Base-by-base conservation (phyloP, 306 rosid species). In the Vachellia pachyceras region DNA sequence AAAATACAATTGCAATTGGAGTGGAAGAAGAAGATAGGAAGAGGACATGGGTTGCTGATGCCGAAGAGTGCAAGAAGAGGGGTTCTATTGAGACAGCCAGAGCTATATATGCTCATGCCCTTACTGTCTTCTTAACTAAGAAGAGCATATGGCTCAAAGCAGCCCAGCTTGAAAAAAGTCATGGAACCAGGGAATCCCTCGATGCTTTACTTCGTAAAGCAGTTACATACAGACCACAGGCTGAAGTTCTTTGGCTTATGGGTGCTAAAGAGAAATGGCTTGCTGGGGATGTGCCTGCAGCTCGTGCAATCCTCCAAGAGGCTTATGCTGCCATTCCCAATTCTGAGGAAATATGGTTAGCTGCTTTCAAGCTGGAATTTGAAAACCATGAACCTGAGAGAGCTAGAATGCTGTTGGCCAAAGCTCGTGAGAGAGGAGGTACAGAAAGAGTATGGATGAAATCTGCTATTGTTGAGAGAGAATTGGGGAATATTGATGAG, bases 191-290 rank as follows among this genome's bases (percentile, higher is more conserved):
- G 86, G 98, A 92, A 81, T 92, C 98, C 66, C 94, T 94, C 47
- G 98, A 94, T 80, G 91, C 95, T 65, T 87, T 94, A 60, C 97
- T 90, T 77, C 90, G 92, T 35, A 94, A 88, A 85, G 98, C 95
- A 0, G 98, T 94, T 77, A 89, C 91, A 5, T 94, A 94, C 73
- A 77, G 95, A 60, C 98, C 98, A 15, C 98, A 94, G 86, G 98
- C 98, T 75, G 97, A 94, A 84, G 98, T 94, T 71, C 83, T 94
- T 61, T 94, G 98, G 98, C 98, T 94, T 82, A 94, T 94, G 98
- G 97, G 97, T 77, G 98, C 98, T 23, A 94, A 92, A 87, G 98
- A 94, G 90, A 94, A 94, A 84, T 94, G 98, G 98, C 97, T 92
- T 80, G 98, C 97, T 75, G 98, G 98, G 36, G 98, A 94, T 79